Percentiles rank a stretch among this genome's conserved stretches.
Conservation (phyloP, 805 yeast species). For the Metschnikowia baotianmanensis region DNA sequence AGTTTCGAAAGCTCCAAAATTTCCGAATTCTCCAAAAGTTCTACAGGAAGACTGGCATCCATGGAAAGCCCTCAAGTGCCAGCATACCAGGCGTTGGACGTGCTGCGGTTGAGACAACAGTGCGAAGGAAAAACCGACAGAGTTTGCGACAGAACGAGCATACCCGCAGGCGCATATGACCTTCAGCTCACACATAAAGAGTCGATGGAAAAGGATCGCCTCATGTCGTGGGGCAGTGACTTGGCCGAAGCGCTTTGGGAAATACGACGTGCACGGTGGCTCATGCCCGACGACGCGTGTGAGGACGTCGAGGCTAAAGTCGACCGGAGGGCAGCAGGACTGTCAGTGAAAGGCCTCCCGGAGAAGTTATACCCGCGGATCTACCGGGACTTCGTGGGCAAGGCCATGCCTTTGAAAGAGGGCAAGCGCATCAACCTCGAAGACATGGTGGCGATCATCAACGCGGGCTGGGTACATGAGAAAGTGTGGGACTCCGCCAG, state of each 20-base stretch:
- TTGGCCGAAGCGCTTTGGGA: slow-evolving; percentile 69
- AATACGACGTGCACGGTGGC: slow-evolving; percentile 67
- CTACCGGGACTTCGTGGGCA: slow-evolving; percentile 67
- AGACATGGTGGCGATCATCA: slow-evolving; percentile 68
- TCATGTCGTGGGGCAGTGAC: slow-evolving; percentile 13
- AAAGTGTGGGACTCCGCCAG: slow-evolving; percentile 68
- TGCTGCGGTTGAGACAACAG: slow-evolving; percentile 2
- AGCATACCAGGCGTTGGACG: slow-evolving; percentile 4
- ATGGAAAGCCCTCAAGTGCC: background rate
- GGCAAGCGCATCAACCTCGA: slow-evolving; percentile 63
- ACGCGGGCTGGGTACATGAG: slow-evolving; percentile 81
- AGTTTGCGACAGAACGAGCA: too few relatives aligned
- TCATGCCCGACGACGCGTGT: slow-evolving; percentile 36
- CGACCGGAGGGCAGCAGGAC: slow-evolving; percentile 13
- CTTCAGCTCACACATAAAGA: slow-evolving; percentile 3
- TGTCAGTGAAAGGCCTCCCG: slow-evolving; percentile 37
- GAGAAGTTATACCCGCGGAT: slow-evolving; percentile 56
- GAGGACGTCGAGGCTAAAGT: slow-evolving; percentile 17
- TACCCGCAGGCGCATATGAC: background rate
- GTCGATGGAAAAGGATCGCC: background rate
- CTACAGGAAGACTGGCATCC: slow-evolving; percentile 2
- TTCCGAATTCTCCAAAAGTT: too few relatives aligned
- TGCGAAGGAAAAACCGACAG: background rate
- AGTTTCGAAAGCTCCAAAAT: too few relatives aligned
- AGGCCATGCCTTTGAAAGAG: slow-evolving; percentile 61